Evolutionary conservation across 169 alveolate species (phyloP).

Genomic region (Condylostoma magnum): DNA sequence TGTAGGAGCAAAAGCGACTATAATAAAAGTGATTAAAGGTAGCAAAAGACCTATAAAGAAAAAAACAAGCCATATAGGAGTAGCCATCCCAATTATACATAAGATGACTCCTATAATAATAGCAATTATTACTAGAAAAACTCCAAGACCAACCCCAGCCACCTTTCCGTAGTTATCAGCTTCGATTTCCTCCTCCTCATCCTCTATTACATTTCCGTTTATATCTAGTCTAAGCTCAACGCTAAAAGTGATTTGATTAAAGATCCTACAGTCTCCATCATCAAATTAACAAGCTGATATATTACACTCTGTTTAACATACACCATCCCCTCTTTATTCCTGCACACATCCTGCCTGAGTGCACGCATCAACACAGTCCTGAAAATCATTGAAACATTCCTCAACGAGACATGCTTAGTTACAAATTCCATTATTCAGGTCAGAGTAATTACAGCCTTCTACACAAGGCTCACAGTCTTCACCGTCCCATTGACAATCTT

Average conservation of each 20-base stretch:
- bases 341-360: too few species aligned
- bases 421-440: too few species aligned
- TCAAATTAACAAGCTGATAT: not conserved
- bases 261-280: not conserved
- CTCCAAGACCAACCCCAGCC: constrained; percentile 30
- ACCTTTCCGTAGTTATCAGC: constrained; percentile 17
- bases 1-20: constrained; percentile 27
- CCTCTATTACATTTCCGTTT: not conserved
- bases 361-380: too few species aligned
- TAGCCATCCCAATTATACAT: constrained; percentile 29
- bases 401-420: too few species aligned
- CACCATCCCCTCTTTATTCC: constrained; percentile 2
- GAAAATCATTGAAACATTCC: too few species aligned
- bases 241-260: not conserved
- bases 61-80: constrained; percentile 9
- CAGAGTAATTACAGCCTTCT: too few species aligned
- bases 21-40: constrained; percentile 20
- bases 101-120: constrained; percentile 18
- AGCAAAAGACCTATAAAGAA: constrained; percentile 1
- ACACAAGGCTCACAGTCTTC: too few species aligned
- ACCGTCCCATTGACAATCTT: too few species aligned
- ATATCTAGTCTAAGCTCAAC: not conserved
- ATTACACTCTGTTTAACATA: constrained; percentile 19
- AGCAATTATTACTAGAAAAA: constrained; percentile 9
- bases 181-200: not conserved